phyloP scores from a whole-genome alignment of 352 stramenopile genomes.

The Phytophthora lateralis region DNA sequence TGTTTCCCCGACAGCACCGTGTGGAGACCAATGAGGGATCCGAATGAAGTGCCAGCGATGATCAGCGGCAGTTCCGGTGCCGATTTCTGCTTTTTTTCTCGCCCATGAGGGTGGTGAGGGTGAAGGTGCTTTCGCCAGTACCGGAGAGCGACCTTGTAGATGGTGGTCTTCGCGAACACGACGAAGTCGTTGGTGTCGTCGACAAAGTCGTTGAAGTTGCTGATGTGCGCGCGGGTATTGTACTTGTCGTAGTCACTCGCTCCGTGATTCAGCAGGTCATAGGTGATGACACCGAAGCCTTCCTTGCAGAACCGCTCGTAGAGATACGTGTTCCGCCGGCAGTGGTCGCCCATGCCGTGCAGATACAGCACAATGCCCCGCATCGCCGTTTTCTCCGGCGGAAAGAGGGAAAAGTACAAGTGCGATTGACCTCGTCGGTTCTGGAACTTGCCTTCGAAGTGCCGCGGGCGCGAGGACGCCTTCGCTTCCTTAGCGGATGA shows the following conservation, averaged over 20 bases:
- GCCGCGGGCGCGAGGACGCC: constrained; percentile 17
- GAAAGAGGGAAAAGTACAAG: constrained; percentile 64
- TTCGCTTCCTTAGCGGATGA: constrained; percentile 19
- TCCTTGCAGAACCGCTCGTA: constrained; percentile 52
- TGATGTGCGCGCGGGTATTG: constrained; percentile 43
- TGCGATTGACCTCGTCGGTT: constrained; percentile 55
- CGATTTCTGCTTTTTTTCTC: constrained; percentile 23
- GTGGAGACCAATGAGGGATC: constrained; percentile 45
- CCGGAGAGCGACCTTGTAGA: constrained; percentile 36
- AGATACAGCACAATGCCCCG: constrained; percentile 61
- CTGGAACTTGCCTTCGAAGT: constrained; percentile 52
- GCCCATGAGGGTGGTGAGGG: constrained; percentile 33
- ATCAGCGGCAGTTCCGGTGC: constrained; percentile 41
- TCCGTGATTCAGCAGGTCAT: constrained; percentile 61
- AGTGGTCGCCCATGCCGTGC: constrained; percentile 70
- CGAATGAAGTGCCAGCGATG: constrained; percentile 45
- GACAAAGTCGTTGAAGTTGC: constrained; percentile 45
- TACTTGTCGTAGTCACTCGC: constrained; percentile 40
- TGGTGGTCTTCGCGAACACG: constrained; percentile 38
- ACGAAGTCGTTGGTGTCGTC: constrained; percentile 55
- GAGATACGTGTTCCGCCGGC: constrained; percentile 49
- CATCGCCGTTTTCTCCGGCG: constrained; percentile 39
- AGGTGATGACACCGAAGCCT: constrained; percentile 61
- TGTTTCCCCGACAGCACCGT: constrained; percentile 44
- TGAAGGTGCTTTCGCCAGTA: constrained; percentile 43